These are phyloP conservation scores for Talaromyces ruber DNA, from an alignment of 495 filamentous ascomycete species.

Conservation along the genomic window DNA sequence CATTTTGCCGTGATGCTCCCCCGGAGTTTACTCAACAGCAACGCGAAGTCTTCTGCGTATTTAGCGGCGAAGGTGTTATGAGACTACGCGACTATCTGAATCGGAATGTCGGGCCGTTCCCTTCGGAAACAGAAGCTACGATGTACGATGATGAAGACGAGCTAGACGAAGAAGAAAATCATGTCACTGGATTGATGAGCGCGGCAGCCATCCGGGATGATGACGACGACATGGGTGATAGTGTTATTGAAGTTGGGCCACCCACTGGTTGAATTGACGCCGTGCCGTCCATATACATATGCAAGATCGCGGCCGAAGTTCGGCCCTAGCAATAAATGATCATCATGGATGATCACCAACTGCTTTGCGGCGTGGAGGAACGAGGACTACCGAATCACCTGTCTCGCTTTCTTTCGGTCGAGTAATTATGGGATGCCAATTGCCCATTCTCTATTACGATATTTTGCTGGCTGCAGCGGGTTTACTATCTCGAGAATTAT, in stretches of 20 bases:
- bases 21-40: conserved; percentile 93
- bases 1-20: conserved; percentile 81
- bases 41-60: conserved; percentile 92
- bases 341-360: neutral
- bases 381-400: neutral
- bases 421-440: neutral
- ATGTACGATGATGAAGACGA: conserved; percentile 52
- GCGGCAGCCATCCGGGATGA: conserved; percentile 43
- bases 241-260: conserved; percentile 33
- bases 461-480: neutral
- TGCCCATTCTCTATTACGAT: neutral
- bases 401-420: neutral
- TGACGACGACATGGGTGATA: conserved; percentile 32
- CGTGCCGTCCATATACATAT: neutral
- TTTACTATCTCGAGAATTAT: conserved; percentile 5
- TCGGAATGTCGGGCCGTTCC: conserved; percentile 16
- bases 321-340: neutral
- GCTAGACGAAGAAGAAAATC: conserved; percentile 43
- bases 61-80: conserved; percentile 78
- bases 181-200: conserved; percentile 48
- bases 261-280: conserved; percentile 25
- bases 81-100: conserved; percentile 74
- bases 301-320: neutral
- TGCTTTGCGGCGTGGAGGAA: neutral
- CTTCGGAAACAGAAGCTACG: conserved; percentile 36